These are phyloP conservation scores for Chaetomium sp. DNA, from an alignment of 2,329 filamentous ascomycete species.

Conservation along the genomic window DNA sequence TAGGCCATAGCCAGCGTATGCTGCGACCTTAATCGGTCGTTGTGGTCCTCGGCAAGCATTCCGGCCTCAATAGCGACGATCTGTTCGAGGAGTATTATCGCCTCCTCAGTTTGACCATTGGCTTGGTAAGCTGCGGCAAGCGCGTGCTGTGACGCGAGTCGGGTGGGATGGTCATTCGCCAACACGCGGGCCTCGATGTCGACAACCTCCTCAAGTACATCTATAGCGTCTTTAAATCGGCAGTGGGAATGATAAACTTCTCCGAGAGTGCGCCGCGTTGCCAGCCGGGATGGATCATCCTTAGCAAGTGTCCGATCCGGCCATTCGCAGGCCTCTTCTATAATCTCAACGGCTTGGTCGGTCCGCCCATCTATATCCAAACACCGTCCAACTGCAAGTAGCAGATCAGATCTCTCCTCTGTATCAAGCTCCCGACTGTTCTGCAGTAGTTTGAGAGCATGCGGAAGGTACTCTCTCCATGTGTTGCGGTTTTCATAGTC, in stretches of 20 bases:
- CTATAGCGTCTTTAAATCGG: background rate
- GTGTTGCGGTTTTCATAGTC: slow-evolving; percentile 14
- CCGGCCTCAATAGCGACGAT: slow-evolving; percentile 4
- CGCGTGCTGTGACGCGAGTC: background rate
- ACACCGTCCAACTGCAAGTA: slow-evolving; percentile 18
- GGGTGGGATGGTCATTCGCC: background rate
- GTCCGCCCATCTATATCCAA: too few relatives aligned
- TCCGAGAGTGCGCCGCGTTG: background rate
- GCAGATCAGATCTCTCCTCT: slow-evolving; percentile 19
- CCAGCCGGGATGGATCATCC: too few relatives aligned
- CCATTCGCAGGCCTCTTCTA: too few relatives aligned
- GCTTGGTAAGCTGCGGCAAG: background rate
- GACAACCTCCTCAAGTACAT: background rate
- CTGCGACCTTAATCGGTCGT: background rate
- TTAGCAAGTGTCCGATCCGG: too few relatives aligned
- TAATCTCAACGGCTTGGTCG: too few relatives aligned
- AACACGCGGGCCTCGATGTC: background rate
- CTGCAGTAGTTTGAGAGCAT: slow-evolving; percentile 24
- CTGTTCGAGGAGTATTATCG: slow-evolving; percentile 3
- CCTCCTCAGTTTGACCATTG: background rate
- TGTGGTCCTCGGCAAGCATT: background rate
- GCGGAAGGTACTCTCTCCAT: slow-evolving; percentile 27
- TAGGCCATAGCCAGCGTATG: background rate
- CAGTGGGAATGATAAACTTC: background rate
- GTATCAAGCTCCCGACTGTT: slow-evolving; percentile 11